Evolutionary conservation across 805 yeast species (phyloP), one percentile per base, ranked within the genome.

Genomic region (Maudiozyma turicensis): DNA sequence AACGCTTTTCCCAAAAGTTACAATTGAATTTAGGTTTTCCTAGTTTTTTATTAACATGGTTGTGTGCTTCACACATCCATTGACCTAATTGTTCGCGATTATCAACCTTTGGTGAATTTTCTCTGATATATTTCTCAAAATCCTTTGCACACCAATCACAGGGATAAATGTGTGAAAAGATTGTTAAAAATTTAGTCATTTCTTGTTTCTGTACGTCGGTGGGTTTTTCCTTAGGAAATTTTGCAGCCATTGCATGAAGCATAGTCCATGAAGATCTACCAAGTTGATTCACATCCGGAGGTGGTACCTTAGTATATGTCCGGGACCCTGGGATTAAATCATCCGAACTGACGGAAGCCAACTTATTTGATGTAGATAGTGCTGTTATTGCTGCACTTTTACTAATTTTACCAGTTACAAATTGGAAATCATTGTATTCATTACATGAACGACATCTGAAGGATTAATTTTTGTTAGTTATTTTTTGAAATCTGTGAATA

Each of bases 21-120:
- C 98, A 91, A 63, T 91, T 89, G 62, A 93, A 93, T 49, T 71
- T 72, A 6, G 86, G 87, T 67, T 93, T 93, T 1, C 95, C 95
- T 30, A 91, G 64, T 64, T 89, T 90, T 15, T 64, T 72, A 65
- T 93, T 93, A n/a, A 93, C 98, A 37, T 78, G 86, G 61, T 93
- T 93, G 68, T 93, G 99, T 2, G 98, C 98, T 52, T 81, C 85
- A 68, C 98, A 93, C 48, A 93, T 69, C 99, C 99, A 93, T 56
- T 67, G 72, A 0, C 96, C 95, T 58, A 93, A 79, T 48, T 79
- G 84, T 47, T 88, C 95, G 56, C 86, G 87, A 5, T 78, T 75
- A 15, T 68, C 71, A 3, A 81, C 84, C 49, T 70, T 72, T 15
- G 87, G 86, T 43, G 72, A 64, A 15, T 80, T 74, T 34, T 67